phyloP scores from a whole-genome alignment of 2,329 filamentous ascomycete genomes.

The Eurotiales sp. region DNA sequence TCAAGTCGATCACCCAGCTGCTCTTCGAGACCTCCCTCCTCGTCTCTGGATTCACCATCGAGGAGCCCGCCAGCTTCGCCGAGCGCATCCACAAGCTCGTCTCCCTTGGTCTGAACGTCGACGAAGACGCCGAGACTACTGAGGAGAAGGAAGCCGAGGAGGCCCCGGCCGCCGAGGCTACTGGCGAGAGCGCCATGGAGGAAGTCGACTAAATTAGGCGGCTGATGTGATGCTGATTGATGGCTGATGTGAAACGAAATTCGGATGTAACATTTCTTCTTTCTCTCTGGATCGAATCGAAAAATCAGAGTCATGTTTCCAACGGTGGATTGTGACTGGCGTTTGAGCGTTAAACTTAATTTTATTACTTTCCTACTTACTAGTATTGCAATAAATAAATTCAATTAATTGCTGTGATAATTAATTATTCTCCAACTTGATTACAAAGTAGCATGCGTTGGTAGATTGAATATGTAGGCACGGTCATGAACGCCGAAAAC shows the following conservation, averaged over 20 bases:
- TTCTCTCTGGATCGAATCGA: constrained; percentile 12
- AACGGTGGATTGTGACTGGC: constrained; percentile 14
- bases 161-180: constrained; percentile 58
- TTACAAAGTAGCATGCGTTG: not conserved
- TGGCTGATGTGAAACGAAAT: constrained; percentile 15
- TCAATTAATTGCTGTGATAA: constrained; percentile 3
- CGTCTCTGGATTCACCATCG: constrained; percentile 98
- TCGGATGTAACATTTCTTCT: constrained; percentile 12
- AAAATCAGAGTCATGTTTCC: constrained; percentile 13
- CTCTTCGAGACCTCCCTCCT: constrained; percentile 98
- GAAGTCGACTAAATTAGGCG: constrained; percentile 82
- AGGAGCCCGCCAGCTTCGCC: constrained; percentile 95
- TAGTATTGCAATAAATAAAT: not conserved
- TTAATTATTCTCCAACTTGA: not conserved
- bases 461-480: too few relatives aligned
- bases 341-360: constrained; percentile 14
- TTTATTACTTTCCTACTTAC: not conserved
- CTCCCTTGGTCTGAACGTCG: constrained; percentile 93
- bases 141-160: constrained; percentile 54
- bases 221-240: constrained; percentile 3
- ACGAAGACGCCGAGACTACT: constrained; percentile 77
- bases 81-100: constrained; percentile 99
- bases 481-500: too few relatives aligned
- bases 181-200: constrained; percentile 96
- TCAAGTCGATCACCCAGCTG: constrained; percentile 98